These are phyloP conservation scores for Rauvolfia tetraphylla DNA, from an alignment of 257 asterid genomes.

Conservation along the genomic window DNA sequence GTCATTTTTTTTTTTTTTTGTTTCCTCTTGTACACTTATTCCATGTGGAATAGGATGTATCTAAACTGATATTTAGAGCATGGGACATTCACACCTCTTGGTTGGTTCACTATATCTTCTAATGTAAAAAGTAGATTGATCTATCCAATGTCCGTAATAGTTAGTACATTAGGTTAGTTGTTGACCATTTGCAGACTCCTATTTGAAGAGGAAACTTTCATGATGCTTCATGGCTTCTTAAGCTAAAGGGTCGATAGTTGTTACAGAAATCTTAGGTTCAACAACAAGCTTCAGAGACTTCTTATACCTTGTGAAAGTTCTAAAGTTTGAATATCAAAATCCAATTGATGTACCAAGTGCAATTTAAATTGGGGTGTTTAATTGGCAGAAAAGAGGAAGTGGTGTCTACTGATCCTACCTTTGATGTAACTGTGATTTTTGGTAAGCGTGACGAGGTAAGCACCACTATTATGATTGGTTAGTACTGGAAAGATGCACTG, in stretches of 20 bases:
- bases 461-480: background rate
- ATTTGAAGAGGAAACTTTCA: background rate
- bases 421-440: constrained; percentile 58
- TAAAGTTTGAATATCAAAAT: background rate
- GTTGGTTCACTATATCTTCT: background rate
- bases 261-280: background rate
- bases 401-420: constrained; percentile 64
- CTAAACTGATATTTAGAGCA: background rate
- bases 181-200: background rate
- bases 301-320: background rate
- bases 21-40: background rate
- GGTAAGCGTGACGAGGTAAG: constrained; percentile 91
- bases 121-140: too few species aligned
- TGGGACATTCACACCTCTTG: background rate
- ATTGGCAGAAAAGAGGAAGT: constrained; percentile 86
- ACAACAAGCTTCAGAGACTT: background rate
- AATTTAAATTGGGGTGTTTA: background rate
- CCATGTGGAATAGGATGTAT: background rate
- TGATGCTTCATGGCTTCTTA: background rate
- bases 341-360: background rate
- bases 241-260: background rate
- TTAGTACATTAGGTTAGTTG: background rate
- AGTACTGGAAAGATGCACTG: background rate
- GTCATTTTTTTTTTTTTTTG: too few species aligned
- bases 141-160: background rate